Base-by-base conservation (phyloP, 805 yeast genomes). In the Brettanomyces bruxellensis region DNA sequence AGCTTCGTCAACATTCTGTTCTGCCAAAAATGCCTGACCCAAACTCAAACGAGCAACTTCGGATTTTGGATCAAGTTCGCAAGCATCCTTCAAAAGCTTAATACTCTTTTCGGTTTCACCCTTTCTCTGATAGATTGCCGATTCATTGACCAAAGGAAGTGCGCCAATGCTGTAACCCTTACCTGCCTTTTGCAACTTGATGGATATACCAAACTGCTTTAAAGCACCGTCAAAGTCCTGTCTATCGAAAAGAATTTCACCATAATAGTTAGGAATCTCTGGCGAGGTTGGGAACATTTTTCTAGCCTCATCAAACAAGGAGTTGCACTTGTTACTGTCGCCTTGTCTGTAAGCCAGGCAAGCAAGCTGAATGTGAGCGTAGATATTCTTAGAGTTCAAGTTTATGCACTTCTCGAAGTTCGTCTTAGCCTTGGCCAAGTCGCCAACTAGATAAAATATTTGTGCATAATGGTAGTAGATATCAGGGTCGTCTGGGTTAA, bases 381-480 rank as follows among this genome's bases (percentile, higher is more conserved):
- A 86, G 49, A 88, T 81, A 64, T 87, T 91, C 13, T 76, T 68
- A 49, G 83, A 81, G 68, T 88, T 86, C 58, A 79, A 71, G 53
- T 78, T 78, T 61, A 82, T 81, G 41, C 96, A 84, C 66, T 81
- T 83, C 56, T 75, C 75, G 62, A 89, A 93, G 68, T 86, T 80
- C 38, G 64, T 69, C 58, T 80, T 76, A 35, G 99, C 97, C 52
- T 79, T 72, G 36, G 67, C 69, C 59, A 85, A 78, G 50, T 87
- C 86, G 51, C 82, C 83, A 51, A 86, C 79, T 58, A 93, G 71
- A 70, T 90, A 91, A 65, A 76, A 78, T 62, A 90, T 75, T 76
- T 93, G 99, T 55, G 95, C 99, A 64, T 84, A 81, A 69, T 93
- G 99, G 73, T 93, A 93, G 72, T 82, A 86, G 54, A 84, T 78